These are phyloP conservation scores for Diaporthe caulivora DNA, from an alignment of 2,329 filamentous ascomycete species.

Conservation along the genomic window DNA sequence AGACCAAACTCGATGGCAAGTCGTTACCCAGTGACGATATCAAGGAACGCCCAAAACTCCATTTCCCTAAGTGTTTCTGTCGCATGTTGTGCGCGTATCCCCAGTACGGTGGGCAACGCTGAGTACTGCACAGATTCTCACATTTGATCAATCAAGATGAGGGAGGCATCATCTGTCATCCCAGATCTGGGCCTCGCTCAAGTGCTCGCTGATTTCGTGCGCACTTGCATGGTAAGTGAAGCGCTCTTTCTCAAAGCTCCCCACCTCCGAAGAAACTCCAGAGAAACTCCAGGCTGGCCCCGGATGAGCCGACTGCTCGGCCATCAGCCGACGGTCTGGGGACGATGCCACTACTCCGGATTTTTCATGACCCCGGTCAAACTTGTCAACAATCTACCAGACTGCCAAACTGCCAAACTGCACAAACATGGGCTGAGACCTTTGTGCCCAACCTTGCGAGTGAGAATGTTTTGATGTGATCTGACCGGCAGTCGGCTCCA, in stretches of 20 bases:
- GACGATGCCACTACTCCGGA: constrained; percentile 14
- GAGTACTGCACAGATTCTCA: not conserved
- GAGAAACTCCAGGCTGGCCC: constrained; percentile 16
- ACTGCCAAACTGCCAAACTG: not conserved
- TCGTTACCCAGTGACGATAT: not conserved
- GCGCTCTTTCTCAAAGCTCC: not conserved
- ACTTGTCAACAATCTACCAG: not conserved
- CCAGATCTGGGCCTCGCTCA: not conserved
- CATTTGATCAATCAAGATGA: not conserved
- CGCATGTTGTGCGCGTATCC: not conserved
- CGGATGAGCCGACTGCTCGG: constrained; percentile 27
- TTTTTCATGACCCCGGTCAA: not conserved
- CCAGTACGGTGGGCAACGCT: too few species aligned
- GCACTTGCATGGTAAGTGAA: not conserved
- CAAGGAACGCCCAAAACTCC: not conserved
- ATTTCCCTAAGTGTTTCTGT: not conserved
- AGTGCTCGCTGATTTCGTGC: constrained; percentile 20
- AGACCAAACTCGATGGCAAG: not conserved
- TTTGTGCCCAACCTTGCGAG: not conserved
- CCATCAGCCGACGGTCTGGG: constrained; percentile 15
- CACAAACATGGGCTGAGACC: not conserved
- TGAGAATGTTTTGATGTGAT: not conserved
- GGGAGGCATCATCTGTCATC: not conserved
- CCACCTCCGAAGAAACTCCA: constrained; percentile 28
- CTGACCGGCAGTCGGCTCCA: not conserved